Conservation (phyloP, 2,329 filamentous ascomycete species). For the Knufia petricola region DNA sequence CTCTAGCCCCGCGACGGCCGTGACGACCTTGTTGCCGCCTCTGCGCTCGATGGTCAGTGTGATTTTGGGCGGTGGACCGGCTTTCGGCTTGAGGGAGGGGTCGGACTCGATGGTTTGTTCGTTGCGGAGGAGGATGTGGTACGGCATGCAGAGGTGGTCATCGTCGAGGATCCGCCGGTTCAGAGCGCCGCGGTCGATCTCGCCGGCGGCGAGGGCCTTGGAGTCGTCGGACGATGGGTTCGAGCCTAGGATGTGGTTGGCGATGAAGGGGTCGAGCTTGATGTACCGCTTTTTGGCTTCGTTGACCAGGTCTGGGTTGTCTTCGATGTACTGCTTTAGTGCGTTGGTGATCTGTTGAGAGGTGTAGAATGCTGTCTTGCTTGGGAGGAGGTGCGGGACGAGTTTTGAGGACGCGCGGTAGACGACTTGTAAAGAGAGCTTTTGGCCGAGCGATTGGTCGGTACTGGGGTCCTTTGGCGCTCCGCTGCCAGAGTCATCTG, state of each 20-base stretch:
- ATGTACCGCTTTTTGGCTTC: slow-evolving; percentile 44
- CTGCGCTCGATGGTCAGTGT: slow-evolving; percentile 53
- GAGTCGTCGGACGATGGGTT: slow-evolving; percentile 43
- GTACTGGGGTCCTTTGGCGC: slow-evolving; percentile 23
- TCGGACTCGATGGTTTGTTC: slow-evolving; percentile 28
- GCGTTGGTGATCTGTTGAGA: slow-evolving; percentile 49
- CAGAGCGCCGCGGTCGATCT: slow-evolving; percentile 51
- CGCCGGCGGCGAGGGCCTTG: slow-evolving; percentile 47
- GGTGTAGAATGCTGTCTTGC: slow-evolving; percentile 48
- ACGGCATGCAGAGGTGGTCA: slow-evolving; percentile 40
- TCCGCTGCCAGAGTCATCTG: slow-evolving; percentile 27
- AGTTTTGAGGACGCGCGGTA: slow-evolving; percentile 51
- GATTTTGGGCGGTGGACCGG: slow-evolving; percentile 51
- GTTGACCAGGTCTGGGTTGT: slow-evolving; percentile 16
- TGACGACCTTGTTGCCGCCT: slow-evolving; percentile 57
- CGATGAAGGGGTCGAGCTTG: slow-evolving; percentile 52
- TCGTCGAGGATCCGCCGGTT: slow-evolving; percentile 49
- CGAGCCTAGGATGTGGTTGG: slow-evolving; percentile 51
- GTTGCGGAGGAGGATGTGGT: slow-evolving; percentile 48
- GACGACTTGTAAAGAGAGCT: slow-evolving; percentile 41
- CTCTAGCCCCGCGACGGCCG: slow-evolving; percentile 53
- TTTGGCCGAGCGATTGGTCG: slow-evolving; percentile 35
- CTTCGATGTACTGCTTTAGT: slow-evolving; percentile 47
- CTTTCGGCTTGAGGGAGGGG: slow-evolving; percentile 48
- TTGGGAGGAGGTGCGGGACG: slow-evolving; percentile 44